Base-by-base conservation (phyloP, 768 basidiomycete genomes). In the Trametes cingulata region DNA sequence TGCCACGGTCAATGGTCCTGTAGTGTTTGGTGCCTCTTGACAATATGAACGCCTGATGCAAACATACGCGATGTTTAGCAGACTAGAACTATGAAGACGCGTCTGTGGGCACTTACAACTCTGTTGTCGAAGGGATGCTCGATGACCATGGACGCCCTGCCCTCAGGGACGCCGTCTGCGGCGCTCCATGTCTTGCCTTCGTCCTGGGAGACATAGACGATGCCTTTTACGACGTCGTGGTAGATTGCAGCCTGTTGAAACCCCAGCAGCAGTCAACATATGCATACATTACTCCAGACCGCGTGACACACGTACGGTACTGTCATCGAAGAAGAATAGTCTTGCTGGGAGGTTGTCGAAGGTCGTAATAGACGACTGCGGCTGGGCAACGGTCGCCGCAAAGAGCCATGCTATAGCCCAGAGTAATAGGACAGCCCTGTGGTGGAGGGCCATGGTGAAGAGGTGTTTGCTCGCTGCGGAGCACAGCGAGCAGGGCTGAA, bases 251-350 rank as follows among this genome's bases (percentile, higher is more conserved):
- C 77, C 86, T 89, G 71, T 0, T 13, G n/a, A 33, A 22, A 49
- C 6, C 24, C 15, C 13, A n/a, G 35, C 17, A 15, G n/a, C 4
- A 17, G 47, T 58, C 7, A 54, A 33, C 33, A 48, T 14, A 57
- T 45, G 46, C 37, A 56, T 58, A 41, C 37, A 56, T 55, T 51
- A 22, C 42, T 33, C 39, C 25, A 39, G 48, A 62, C 60, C 51
- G 46, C 60, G 36, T 35, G 47, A 14, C n/a, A 61, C 22, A 78
- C 88, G 66, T 66, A 95, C 95, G 29, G 87, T 74, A 7, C 92
- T 88, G 75, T 97, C 96, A 63, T 98, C 91, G 75, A 98, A 97
- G 80, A 94, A 98, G 77, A 90, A 91, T 52, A 96, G 70, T 66
- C 82, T 80, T 13, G 82, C 82, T 9, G 94, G 93, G 36, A 91